Percentiles rank a stretch among this genome's conserved stretches.
Conservation (phyloP, 345 rosid genomes). For the Pseudoturritis turrita region DNA sequence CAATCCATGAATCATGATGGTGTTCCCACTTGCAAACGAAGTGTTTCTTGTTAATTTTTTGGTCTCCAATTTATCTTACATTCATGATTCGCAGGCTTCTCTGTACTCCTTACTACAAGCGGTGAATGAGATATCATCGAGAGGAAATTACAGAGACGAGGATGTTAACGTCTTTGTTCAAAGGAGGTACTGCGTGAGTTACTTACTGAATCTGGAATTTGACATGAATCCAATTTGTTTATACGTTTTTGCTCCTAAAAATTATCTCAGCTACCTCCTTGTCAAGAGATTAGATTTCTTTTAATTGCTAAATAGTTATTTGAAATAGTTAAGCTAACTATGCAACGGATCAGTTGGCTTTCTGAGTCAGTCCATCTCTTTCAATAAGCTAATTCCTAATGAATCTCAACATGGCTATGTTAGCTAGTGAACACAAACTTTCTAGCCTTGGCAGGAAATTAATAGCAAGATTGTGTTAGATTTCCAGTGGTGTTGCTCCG, state of each 20-base stretch:
- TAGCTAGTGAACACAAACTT: background rate
- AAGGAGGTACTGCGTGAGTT: conserved; percentile 52
- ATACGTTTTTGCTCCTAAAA: background rate
- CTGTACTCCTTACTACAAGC: conserved; percentile 84
- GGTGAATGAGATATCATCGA: conserved; percentile 75
- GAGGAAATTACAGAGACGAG: conserved; percentile 73
- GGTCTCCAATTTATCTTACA: conserved; percentile 22
- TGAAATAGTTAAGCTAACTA: conserved; percentile 3
- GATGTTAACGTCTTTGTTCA: conserved; percentile 71
- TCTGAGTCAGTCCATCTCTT: conserved; percentile 1
- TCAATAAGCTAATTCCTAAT: background rate
- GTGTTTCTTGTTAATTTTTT: background rate
- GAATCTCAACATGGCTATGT: background rate
- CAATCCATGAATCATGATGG: background rate
- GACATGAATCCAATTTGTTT: conserved; percentile 11
- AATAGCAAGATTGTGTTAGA: conserved; percentile 3
- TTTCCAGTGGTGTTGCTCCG: background rate
- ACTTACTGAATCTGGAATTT: conserved; percentile 15
- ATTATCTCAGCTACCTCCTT: background rate
- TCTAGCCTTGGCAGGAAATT: background rate
- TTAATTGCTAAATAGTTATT: background rate
- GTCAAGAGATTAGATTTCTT: background rate
- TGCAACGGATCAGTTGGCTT: background rate
- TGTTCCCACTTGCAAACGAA: background rate
- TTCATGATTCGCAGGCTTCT: conserved; percentile 62